Conservation (phyloP, 2,329 filamentous ascomycete species). For the Talaromyces sp. region DNA sequence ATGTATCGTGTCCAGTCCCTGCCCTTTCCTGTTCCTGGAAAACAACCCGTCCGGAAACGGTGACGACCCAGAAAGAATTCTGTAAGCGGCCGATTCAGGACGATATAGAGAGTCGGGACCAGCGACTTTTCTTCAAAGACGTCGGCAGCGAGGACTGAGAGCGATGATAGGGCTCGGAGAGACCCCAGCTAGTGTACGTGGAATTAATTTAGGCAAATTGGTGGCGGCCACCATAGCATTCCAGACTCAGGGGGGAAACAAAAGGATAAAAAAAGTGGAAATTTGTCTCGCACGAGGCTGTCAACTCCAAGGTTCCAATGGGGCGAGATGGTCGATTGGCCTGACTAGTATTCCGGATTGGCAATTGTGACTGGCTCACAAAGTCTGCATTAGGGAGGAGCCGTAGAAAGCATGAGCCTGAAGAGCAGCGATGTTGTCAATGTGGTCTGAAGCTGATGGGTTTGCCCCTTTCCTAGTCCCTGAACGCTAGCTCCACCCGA, state of each 20-base stretch:
- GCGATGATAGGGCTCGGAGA: neutral
- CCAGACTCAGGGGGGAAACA: slow-evolving; percentile 8
- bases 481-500: slow-evolving; percentile 11
- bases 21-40: neutral
- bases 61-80: neutral
- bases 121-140: neutral
- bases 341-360: neutral
- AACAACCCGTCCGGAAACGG: neutral
- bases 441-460: neutral
- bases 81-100: neutral
- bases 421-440: neutral
- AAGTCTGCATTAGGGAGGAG: slow-evolving; percentile 5
- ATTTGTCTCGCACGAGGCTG: slow-evolving; percentile 15
- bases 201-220: slow-evolving; percentile 2
- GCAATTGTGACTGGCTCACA: slow-evolving; percentile 4
- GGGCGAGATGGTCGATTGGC: slow-evolving; percentile 5
- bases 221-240: slow-evolving; percentile 1
- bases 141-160: neutral
- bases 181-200: neutral
- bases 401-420: neutral
- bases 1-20: neutral
- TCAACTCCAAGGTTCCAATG: slow-evolving; percentile 2
- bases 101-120: neutral
- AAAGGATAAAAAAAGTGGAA: slow-evolving; percentile 7
- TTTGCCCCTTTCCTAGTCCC: slow-evolving; percentile 6